Conservation (phyloP, 257 asterid genomes). For the Solanum tacnaense region DNA sequence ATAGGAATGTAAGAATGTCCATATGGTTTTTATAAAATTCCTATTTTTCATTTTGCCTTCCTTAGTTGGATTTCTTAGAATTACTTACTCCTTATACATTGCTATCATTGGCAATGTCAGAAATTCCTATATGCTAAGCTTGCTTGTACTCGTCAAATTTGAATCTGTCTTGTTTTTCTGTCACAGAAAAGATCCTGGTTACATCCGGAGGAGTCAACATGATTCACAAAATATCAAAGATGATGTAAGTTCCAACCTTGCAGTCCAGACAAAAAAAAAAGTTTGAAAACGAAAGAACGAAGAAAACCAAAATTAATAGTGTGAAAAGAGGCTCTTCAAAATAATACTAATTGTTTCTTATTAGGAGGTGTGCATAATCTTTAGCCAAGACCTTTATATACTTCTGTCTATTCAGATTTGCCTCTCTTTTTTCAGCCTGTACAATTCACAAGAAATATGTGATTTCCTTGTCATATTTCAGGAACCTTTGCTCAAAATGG, state of each 20-base stretch:
- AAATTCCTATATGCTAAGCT: background rate
- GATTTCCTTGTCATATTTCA: constrained; percentile 11
- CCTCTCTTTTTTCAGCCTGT: background rate
- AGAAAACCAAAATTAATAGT: background rate
- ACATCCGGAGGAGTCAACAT: constrained; percentile 47
- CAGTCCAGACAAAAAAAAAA: background rate
- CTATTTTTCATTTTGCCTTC: background rate
- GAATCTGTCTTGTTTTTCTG: constrained; percentile 3
- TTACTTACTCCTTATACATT: background rate
- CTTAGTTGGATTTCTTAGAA: background rate
- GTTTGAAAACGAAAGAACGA: background rate
- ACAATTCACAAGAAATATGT: background rate
- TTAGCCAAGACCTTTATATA: background rate
- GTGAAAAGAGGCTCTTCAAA: background rate
- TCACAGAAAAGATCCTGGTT: constrained; percentile 98
- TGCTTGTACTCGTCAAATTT: background rate
- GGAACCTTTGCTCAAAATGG: constrained; percentile 89
- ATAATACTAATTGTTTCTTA: too few species aligned
- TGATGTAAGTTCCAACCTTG: constrained; percentile 49
- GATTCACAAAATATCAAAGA: constrained; percentile 66
- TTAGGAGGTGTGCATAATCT: background rate
- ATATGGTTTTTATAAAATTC: background rate
- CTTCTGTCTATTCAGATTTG: background rate
- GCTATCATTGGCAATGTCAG: background rate
- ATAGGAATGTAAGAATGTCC: background rate